Base-by-base conservation (phyloP, 2,329 filamentous ascomycete genomes). In the Cladophialophora carrionii region DNA sequence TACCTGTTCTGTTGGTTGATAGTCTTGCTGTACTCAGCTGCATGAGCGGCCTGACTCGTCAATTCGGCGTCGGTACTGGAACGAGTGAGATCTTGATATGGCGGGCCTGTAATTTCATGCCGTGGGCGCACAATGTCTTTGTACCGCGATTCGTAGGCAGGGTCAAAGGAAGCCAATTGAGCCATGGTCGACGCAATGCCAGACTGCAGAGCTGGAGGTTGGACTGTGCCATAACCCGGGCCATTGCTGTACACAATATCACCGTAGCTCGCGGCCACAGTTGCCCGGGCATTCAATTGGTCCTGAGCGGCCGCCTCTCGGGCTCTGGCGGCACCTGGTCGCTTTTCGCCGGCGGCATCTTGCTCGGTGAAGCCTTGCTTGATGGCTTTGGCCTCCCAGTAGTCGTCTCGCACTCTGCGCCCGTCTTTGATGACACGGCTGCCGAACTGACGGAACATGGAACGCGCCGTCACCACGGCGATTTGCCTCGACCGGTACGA, bases 341-440 rank as follows among this genome's bases (percentile, higher is more conserved):
- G 85, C 82, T 99, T 98, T 79, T 99, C 95, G 48, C 95, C 95
- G 3, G 95, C 95, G 57, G 93, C 84, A 77, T 99, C 95, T 68
- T 96, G 92, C 76, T 99, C 95, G 0, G 95, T 99, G 75, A 99
- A 99, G 10, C 95, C 95, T 78, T 99, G 95, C 79, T 98, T 99
- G 55, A 90, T 86, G 7, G 95, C 95, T 79, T 98, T 98, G 74
- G 89, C 91, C 78, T 98, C 95, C 95, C 95, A 99, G 78, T 99
- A 99, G 76, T 99, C 95, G 78, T 99, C 95, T 57, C 95, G 89
- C 49, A 99, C 95, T 64, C 95, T 85, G 68, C 94, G 86, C 37
- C 95, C 95, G 73, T 93, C 91, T 41, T 90, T 87, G 69, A 99
- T 95, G 59, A 99, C 90, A 68, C 95, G 87, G 77, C 93, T 97